Evolutionary conservation across 202 grass and related monocot genomes (phyloP).

Genomic region (Setaria italica): DNA sequence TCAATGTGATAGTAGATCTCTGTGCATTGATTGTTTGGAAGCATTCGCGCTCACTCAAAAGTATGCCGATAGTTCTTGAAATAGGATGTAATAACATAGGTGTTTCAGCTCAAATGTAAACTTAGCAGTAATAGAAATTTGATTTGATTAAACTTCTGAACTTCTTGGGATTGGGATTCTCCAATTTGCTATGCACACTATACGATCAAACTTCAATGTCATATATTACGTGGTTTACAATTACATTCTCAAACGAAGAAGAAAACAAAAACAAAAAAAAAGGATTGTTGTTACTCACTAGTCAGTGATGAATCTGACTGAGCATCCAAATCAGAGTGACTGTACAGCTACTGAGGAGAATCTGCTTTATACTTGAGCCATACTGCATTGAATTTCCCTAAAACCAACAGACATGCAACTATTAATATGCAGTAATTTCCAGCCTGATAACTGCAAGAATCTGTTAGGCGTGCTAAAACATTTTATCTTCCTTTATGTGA

Average conservation of each 20-base stretch:
- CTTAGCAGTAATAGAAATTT: too few species aligned
- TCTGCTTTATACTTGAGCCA: background rate
- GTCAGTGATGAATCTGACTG: background rate
- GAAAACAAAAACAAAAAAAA: background rate
- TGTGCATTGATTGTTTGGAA: background rate
- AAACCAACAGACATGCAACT: background rate
- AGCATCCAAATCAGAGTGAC: background rate
- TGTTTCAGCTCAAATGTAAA: too few species aligned
- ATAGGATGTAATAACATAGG: too few species aligned
- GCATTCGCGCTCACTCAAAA: background rate
- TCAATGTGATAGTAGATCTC: background rate
- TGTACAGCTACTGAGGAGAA: background rate
- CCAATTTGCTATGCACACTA: background rate
- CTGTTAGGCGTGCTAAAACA: too few species aligned
- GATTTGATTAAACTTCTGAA: too few species aligned
- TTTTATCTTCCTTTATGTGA: too few species aligned
- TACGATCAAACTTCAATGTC: background rate
- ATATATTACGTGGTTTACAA: background rate
- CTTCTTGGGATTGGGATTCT: background rate
- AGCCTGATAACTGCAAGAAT: too few species aligned
- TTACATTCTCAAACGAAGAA: background rate
- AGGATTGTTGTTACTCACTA: background rate
- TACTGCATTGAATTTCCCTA: background rate
- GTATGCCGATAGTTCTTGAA: too few species aligned
- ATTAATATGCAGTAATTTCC: too few species aligned